Percentiles rank a stretch among this genome's conserved stretches.
Conservation (phyloP, 495 filamentous ascomycete species). For the Pyronema omphalodes region DNA sequence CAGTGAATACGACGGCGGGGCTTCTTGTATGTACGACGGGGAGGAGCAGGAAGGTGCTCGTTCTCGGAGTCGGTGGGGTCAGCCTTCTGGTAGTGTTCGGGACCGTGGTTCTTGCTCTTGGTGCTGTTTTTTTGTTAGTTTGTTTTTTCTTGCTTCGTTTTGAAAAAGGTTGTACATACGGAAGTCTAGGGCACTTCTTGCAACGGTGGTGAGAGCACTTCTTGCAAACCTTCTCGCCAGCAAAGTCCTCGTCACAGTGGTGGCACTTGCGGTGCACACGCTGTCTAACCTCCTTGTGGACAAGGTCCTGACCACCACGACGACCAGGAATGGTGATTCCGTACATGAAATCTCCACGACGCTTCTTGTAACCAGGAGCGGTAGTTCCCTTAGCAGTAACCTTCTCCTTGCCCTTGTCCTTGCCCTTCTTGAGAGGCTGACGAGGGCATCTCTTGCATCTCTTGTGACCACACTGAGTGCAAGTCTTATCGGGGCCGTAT, state of each 20-base stretch:
- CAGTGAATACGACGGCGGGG: conserved; percentile 23
- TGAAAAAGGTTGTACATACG: conserved; percentile 37
- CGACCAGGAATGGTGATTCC: conserved; percentile 44
- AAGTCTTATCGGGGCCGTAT: conserved; percentile 53
- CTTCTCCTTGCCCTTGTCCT: conserved; percentile 27
- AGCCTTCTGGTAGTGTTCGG: conserved; percentile 16
- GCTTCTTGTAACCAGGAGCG: conserved; percentile 22
- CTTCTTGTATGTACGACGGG: conserved; percentile 19
- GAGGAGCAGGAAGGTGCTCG: conserved; percentile 8
- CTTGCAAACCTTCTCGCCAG: conserved; percentile 41
- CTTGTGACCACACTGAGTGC: conserved; percentile 52
- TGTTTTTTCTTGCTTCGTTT: neutral
- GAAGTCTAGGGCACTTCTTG: conserved; percentile 62
- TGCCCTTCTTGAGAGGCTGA: conserved; percentile 38
- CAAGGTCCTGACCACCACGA: conserved; percentile 48
- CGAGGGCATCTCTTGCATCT: conserved; percentile 66
- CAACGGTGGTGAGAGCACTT: conserved; percentile 62
- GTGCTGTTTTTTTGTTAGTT: conserved; percentile 7
- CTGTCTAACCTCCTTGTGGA: conserved; percentile 47
- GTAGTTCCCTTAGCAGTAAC: conserved; percentile 16
- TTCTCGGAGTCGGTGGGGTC: conserved; percentile 17
- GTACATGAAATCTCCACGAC: conserved; percentile 22
- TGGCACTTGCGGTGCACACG: conserved; percentile 63
- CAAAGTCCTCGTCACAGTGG: conserved; percentile 48
- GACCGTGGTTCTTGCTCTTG: conserved; percentile 23